Conservation (phyloP, 768 basidiomycete species). For the Rhodotorula graminis region DNA sequence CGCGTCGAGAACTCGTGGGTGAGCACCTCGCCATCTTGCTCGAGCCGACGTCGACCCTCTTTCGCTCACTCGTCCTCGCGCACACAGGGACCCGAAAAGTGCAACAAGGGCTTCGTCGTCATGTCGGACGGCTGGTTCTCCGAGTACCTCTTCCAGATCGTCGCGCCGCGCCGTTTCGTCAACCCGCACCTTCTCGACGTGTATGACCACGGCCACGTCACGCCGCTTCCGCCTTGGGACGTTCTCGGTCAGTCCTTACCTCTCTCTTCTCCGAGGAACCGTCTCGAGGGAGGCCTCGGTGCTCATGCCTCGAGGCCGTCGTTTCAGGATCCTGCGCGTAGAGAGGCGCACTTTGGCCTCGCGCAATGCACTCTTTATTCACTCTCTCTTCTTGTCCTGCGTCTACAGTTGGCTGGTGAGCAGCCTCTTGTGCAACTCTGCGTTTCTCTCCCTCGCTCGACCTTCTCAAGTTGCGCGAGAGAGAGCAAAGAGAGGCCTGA, state of each 20-base stretch:
- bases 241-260: not conserved
- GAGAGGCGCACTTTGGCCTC: too few species aligned
- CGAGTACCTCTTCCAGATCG: conserved; percentile 68
- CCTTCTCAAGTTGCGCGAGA: too few species aligned
- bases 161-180: conserved; percentile 73
- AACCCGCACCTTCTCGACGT: conserved; percentile 73
- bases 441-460: too few species aligned
- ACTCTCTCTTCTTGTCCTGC: too few species aligned
- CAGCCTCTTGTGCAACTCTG: too few species aligned
- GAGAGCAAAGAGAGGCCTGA: too few species aligned
- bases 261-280: not conserved
- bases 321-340: too few species aligned
- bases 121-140: conserved; percentile 86
- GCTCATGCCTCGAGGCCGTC: too few species aligned
- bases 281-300: too few species aligned
- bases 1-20: conserved; percentile 96
- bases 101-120: conserved; percentile 58
- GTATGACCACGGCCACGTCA: conserved; percentile 55
- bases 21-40: not conserved
- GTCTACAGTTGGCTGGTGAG: too few species aligned
- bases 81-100: not conserved
- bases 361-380: too few species aligned
- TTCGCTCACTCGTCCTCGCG: not conserved
- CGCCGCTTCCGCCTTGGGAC: not conserved
- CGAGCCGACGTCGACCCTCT: not conserved